A percentile compares a stretch with the other conserved stretches of the same genome.
Conservation (phyloP, 495 filamentous ascomycete genomes). For the Tuber brumale region DNA sequence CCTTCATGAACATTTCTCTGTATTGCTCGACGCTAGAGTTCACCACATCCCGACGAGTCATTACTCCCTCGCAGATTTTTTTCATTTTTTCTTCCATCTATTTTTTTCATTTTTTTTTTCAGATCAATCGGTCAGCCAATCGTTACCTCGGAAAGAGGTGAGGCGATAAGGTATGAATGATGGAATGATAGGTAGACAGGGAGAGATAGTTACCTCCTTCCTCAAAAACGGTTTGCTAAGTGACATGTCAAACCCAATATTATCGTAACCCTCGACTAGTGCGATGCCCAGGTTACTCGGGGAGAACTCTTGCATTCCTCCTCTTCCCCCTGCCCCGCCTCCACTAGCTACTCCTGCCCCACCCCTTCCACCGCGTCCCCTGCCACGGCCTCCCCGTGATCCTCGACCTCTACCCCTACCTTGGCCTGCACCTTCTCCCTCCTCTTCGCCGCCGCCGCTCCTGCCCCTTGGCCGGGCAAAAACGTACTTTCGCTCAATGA, state of each 20-base stretch:
- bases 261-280: conserved; percentile 86
- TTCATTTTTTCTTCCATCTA: conserved; percentile 88
- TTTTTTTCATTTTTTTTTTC: neutral
- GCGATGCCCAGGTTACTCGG: conserved; percentile 85
- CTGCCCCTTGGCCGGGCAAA: conserved; percentile 53
- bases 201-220: conserved; percentile 55
- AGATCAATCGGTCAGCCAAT: neutral
- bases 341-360: conserved; percentile 46
- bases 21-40: conserved; percentile 77
- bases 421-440: conserved; percentile 37
- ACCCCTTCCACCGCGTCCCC: conserved; percentile 48
- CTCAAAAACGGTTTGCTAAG: conserved; percentile 94
- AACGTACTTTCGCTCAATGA: conserved; percentile 83
- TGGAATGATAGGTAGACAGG: conserved; percentile 17
- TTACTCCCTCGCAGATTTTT: conserved; percentile 83
- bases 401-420: conserved; percentile 45
- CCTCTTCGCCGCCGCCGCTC: conserved; percentile 34
- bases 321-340: conserved; percentile 44
- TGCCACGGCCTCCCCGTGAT: conserved; percentile 43
- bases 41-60: conserved; percentile 64
- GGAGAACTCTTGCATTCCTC: conserved; percentile 74
- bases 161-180: conserved; percentile 13
- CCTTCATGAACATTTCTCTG: conserved; percentile 71
- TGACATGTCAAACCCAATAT: conserved; percentile 80
- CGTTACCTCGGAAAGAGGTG: conserved; percentile 16